Percentiles rank a stretch among this genome's conserved stretches.
These are phyloP conservation scores for Albifimbria verrucaria DNA, from an alignment of 2,329 filamentous ascomycete genomes.

Conservation along the genomic window DNA sequence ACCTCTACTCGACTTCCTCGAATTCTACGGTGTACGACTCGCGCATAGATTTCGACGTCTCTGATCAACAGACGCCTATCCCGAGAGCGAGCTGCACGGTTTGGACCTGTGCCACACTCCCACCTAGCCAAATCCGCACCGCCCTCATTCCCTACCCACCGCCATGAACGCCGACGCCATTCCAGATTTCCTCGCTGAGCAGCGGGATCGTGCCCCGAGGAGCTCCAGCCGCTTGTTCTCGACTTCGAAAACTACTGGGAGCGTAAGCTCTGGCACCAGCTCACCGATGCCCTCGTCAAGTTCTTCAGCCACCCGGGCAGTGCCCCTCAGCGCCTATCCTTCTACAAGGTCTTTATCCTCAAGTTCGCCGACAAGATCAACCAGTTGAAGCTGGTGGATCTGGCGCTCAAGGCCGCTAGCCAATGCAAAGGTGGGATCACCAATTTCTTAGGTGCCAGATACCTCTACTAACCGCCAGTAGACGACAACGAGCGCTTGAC, in stretches of 20 bases:
- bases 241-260: constrained; percentile 97
- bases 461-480: constrained; percentile 31
- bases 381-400: constrained; percentile 90
- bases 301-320: constrained; percentile 86
- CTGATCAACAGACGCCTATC: neutral
- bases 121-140: neutral
- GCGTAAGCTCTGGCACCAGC: constrained; percentile 97
- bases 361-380: constrained; percentile 99
- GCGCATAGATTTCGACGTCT: no score
- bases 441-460: constrained; percentile 9
- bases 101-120: neutral
- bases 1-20: neutral
- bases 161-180: constrained; percentile 84
- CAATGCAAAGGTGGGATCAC: constrained; percentile 68
- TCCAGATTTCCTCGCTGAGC: constrained; percentile 85
- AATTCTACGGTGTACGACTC: neutral
- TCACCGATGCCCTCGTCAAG: constrained; percentile 81
- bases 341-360: constrained; percentile 93
- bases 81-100: neutral
- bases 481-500: constrained; percentile 81
- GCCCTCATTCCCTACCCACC: constrained; percentile 2
- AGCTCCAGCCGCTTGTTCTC: constrained; percentile 83
- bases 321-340: constrained; percentile 76
- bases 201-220: constrained; percentile 85
- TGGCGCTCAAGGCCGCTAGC: constrained; percentile 82